Base-by-base conservation (phyloP, 257 asterid species). In the Solanum okadae region DNA sequence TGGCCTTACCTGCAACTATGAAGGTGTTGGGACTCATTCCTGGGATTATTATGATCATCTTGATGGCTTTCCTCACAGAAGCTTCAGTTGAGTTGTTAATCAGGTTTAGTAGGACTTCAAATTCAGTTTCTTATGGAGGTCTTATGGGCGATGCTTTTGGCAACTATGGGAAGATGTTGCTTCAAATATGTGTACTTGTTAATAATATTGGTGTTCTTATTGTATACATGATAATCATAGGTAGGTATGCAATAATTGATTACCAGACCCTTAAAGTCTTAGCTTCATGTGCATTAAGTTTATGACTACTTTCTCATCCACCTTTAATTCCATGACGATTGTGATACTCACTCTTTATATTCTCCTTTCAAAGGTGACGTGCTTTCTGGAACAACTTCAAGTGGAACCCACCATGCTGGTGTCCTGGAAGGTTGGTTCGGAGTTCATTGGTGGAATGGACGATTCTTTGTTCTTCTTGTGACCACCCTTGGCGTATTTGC, bases 1-100 rank as follows among this genome's bases (percentile, higher is more conserved):
- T 95, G 98, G 95, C 98, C 82, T 88, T 95, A 89, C 98, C 98
- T 65, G 98, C 98, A 38, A 93, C 96, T 87, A 92, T 95, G 98
- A 95, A 95, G 91, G 93, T 92, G 84, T 87, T 95, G 93, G 98
- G 98, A 59, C 96, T 95, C 67, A 75, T 94, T 88, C 92, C 90
- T 8, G 98, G 98, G 87, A 88, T 93, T 87, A 89, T 86, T 71
- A 85, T 93, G 76, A 95, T 95, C 87, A 92, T 95, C 85, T 85
- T 95, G 33, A 95, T 95, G 98, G 98, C 96, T 61, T 94, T 95
- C 93, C 91, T 95, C 90, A 94, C 98, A 15, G 94, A 95, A 86
- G 88, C 98, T 89, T 94, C 98, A 13, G 92, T 95, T 71, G 98
- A 95, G 72, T 90, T 93, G 88, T 89, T 95, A 87, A 92, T 95